A percentile compares a stretch with the other conserved stretches of the same genome.
phyloP scores from a whole-genome alignment of 2,329 filamentous ascomycete genomes.

The Fusarium chaquense region DNA sequence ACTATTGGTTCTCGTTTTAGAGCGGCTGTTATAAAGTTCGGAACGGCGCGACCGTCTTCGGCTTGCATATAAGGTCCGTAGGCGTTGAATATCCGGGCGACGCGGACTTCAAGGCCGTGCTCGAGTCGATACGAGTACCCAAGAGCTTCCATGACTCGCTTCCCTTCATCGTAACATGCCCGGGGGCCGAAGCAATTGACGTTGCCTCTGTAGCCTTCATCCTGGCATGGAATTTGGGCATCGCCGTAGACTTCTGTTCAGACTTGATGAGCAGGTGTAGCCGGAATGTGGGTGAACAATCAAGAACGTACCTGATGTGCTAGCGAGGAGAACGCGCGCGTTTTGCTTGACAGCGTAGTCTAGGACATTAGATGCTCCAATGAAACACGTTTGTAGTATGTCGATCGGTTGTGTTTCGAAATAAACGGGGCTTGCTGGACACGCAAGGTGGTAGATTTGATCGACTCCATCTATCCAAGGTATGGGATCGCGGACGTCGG shows the following conservation, averaged over 20 bases:
- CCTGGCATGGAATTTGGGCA: conserved; percentile 10
- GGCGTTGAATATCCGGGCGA: conserved; percentile 41
- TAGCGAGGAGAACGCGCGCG: conserved; percentile 30
- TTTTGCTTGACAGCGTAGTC: conserved; percentile 37
- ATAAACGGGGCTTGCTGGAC: conserved; percentile 35
- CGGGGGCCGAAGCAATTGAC: conserved; percentile 57
- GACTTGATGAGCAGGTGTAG: not conserved
- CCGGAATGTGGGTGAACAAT: accelerated
- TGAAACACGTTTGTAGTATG: conserved; percentile 41
- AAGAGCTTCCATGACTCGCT: conserved; percentile 55
- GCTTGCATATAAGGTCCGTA: conserved; percentile 34
- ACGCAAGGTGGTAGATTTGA: conserved; percentile 40
- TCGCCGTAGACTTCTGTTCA: conserved; percentile 36
- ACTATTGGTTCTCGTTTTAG: conserved; percentile 28
- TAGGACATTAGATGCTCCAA: conserved; percentile 29
- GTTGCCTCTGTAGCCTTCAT: conserved; percentile 54
- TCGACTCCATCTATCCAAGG: conserved; percentile 29
- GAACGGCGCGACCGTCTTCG: conserved; percentile 31
- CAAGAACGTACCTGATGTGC: conserved; percentile 29
- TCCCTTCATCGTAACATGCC: conserved; percentile 58
- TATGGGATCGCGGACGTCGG: conserved; percentile 35
- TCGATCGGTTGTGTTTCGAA: conserved; percentile 38
- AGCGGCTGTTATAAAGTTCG: conserved; percentile 40
- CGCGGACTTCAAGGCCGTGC: conserved; percentile 40
- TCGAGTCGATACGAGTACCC: conserved; percentile 47